Evolutionary conservation across 2,329 filamentous ascomycete genomes (phyloP), one percentile per base, ranked within the genome.

Genomic region (Colletotrichum eleusines): DNA sequence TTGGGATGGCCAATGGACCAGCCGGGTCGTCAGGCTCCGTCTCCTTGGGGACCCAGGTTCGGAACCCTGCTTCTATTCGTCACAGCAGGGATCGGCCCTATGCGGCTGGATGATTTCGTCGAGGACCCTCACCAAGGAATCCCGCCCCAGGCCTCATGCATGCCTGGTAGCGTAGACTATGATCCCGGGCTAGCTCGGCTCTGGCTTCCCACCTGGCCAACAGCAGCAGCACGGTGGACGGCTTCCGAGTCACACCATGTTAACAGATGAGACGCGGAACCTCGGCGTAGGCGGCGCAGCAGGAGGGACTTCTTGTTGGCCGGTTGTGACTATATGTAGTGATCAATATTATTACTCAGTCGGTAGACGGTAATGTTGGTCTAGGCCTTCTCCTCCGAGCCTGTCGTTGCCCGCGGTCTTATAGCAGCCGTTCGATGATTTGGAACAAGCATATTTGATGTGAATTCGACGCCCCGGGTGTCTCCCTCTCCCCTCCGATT

Each of bases 201-300:
- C n/a, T 23, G 12, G 12, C 6, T 31, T 38, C 6, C 28, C 28
- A 31, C 16, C 64, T 46, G 64, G 63, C n/a, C 23, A 53, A n/a
- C n/a, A n/a, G 53, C 51, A 53, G 59, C 28, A 46, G 20, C 7
- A 2, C 42, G 44, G 33, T 33, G 8, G n/a, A 51, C 11, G 18
- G 38, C 48, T 68, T 63, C 53, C 58, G 44, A 71, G 46, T 53
- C 63, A n/a, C 12, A 53, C 20, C 35, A 31, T 23, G 31, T 23
- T 23, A n/a, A n/a, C 44, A n/a, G 55, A 70, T 63, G 68, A 68
- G 57, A 68, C 68, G 38, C 23, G n/a, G 63, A 33, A 4, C 4
- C 33, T 42, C 46, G 38, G 54, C 33, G 58, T 26, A 44, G 18
- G 60, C 26, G 59, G 59, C 59, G 38, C 33, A 62, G 59, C 44